Conservation (phyloP, 1,139 yeast species). For the Pichia inconspicua region DNA sequence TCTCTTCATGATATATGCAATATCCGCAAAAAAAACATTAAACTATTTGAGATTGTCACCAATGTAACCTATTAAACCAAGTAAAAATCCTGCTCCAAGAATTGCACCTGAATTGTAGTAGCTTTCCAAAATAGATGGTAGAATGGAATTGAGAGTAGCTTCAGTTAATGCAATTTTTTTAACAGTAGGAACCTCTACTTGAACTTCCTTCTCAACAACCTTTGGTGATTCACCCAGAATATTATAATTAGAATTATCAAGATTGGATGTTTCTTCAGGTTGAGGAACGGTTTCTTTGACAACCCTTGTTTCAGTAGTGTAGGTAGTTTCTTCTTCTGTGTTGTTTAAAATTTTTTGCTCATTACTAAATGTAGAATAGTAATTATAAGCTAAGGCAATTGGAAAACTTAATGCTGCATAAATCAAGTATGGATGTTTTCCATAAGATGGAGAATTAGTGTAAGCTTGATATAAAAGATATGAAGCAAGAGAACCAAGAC, state of each 20-base stretch:
- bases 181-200: slow-evolving; percentile 33
- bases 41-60: slow-evolving; percentile 34
- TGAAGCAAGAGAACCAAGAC: slow-evolving; percentile 35
- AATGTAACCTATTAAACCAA: slow-evolving; percentile 40
- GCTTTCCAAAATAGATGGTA: slow-evolving; percentile 29
- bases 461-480: slow-evolving; percentile 38
- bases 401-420: slow-evolving; percentile 50
- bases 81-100: slow-evolving; percentile 35
- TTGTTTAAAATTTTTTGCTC: slow-evolving; percentile 22
- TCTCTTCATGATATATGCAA: no score
- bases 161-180: slow-evolving; percentile 17
- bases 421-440: slow-evolving; percentile 49
- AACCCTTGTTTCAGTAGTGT: slow-evolving; percentile 19
- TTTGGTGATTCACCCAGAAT: slow-evolving; percentile 30
- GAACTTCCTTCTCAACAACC: slow-evolving; percentile 21
- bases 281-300: slow-evolving; percentile 15
- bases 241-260: slow-evolving; percentile 48
- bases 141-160: slow-evolving; percentile 28
- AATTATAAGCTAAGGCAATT: slow-evolving; percentile 28
- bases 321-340: slow-evolving; percentile 12
- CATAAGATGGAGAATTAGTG: slow-evolving; percentile 35
- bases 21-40: not conserved
- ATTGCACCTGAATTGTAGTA: slow-evolving; percentile 35
- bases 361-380: slow-evolving; percentile 19
- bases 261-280: slow-evolving; percentile 32